Percentiles rank a stretch among this genome's conserved stretches.
Conservation (phyloP, 2,329 filamentous ascomycete species). For the Phialemoniopsis sp. region DNA sequence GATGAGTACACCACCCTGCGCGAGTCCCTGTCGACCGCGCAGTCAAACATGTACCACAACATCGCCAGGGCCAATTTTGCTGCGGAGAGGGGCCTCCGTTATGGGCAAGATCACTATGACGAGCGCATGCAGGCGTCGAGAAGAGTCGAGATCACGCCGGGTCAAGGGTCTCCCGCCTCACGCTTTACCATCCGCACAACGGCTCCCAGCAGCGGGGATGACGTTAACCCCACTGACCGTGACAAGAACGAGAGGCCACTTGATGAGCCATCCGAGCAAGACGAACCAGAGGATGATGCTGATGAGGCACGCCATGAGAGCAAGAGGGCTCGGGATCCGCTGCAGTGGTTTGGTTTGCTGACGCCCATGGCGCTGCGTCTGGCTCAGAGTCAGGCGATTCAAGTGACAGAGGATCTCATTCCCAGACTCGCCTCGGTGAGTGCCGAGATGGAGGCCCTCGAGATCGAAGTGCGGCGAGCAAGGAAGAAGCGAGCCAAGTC, state of each 20-base stretch:
- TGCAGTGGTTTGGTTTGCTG: conserved; percentile 53
- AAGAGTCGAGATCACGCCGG: conserved; percentile 27
- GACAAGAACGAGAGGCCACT: conserved; percentile 4
- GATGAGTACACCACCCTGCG: conserved; percentile 63
- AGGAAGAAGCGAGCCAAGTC: conserved; percentile 50
- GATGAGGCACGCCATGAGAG: conserved; percentile 3
- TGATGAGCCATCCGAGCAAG: conserved; percentile 6
- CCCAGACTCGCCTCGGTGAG: conserved; percentile 53
- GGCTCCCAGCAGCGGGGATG: too few relatives aligned
- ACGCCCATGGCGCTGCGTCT: conserved; percentile 47
- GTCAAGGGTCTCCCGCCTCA: not conserved
- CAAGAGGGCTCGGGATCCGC: conserved; percentile 41
- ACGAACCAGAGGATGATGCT: conserved; percentile 5
- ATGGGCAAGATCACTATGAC: conserved; percentile 69
- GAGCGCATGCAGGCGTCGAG: conserved; percentile 64
- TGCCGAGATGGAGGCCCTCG: conserved; percentile 58
- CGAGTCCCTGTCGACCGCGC: conserved; percentile 44
- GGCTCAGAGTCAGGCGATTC: conserved; percentile 56
- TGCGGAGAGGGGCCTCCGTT: conserved; percentile 58
- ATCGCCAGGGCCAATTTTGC: conserved; percentile 75
- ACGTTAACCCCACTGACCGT: too few relatives aligned
- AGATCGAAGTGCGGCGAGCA: conserved; percentile 64
- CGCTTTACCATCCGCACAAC: too few relatives aligned
- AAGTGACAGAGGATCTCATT: conserved; percentile 52
- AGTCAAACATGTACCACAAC: conserved; percentile 51